Evolutionary conservation across 495 filamentous ascomycete species (phyloP).

Genomic region (Penicillium argentinense): DNA sequence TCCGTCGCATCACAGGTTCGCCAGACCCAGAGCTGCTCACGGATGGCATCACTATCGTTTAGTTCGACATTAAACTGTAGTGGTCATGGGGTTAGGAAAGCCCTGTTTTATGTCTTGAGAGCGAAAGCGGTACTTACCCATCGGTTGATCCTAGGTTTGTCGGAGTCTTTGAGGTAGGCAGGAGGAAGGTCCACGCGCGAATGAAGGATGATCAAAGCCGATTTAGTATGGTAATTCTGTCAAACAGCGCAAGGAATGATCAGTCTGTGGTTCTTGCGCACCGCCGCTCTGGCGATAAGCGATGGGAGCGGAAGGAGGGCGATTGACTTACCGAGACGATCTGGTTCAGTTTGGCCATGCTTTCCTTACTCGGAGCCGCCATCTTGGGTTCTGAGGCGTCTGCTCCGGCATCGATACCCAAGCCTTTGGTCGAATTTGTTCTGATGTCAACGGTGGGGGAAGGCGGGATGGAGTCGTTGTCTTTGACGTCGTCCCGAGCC

Average conservation of each 20-base stretch:
- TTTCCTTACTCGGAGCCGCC: constrained; percentile 50
- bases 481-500: constrained; percentile 69
- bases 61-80: constrained; percentile 93
- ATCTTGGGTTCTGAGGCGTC: constrained; percentile 43
- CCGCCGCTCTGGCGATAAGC: too few relatives aligned
- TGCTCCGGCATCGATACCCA: constrained; percentile 42
- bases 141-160: constrained; percentile 71
- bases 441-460: constrained; percentile 39
- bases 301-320: constrained; percentile 6
- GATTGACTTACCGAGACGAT: constrained; percentile 87
- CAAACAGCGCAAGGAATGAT: constrained; percentile 1
- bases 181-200: constrained; percentile 71
- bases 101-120: too few relatives aligned
- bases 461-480: constrained; percentile 45
- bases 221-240: constrained; percentile 90
- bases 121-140: constrained; percentile 70
- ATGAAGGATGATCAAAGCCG: constrained; percentile 79
- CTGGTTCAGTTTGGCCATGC: constrained; percentile 77
- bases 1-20: constrained; percentile 71
- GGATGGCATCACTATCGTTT: constrained; percentile 84
- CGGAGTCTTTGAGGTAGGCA: constrained; percentile 56
- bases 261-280: background rate
- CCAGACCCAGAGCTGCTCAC: constrained; percentile 79
- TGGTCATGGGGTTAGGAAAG: too few relatives aligned
- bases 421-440: constrained; percentile 35